A percentile compares a stretch with the other conserved stretches of the same genome.
phyloP scores from a whole-genome alignment of 176 grass and related monocot genomes.

The Cymbopogon citratus region DNA sequence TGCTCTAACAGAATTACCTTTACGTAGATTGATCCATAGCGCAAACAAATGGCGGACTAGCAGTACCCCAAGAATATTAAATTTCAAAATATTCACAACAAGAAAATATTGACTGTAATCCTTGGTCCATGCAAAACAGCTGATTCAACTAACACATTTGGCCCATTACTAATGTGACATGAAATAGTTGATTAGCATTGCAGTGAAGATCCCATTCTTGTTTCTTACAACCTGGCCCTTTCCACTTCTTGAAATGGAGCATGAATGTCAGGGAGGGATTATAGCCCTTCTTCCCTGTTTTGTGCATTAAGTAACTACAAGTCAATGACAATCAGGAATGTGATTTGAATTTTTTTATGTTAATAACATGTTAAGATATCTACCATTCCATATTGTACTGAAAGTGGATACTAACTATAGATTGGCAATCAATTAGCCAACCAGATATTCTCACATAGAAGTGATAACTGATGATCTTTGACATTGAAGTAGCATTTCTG shows the following conservation, averaged over 20 bases:
- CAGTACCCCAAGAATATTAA: not conserved
- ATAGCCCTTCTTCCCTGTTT: not conserved
- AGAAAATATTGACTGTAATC: not conserved
- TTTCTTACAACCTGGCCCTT: not conserved
- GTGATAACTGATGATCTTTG: no score
- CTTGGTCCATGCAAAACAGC: not conserved
- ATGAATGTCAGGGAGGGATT: not conserved
- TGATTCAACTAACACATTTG: no score
- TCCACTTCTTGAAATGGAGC: not conserved
- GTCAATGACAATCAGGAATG: not conserved
- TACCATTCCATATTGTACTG: not conserved
- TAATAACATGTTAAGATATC: not conserved
- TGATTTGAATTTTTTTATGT: not conserved
- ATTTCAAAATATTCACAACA: not conserved
- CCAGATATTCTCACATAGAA: no score
- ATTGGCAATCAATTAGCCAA: no score
- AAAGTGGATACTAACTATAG: not conserved
- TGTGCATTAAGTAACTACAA: not conserved
- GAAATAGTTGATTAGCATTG: no score
- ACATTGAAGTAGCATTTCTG: no score
- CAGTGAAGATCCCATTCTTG: not conserved
- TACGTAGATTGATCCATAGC: not conserved
- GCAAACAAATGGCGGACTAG: not conserved
- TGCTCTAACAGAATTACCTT: not conserved
- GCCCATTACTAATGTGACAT: no score